Base-by-base conservation (phyloP, 768 basidiomycete species). In the Lentinula sp. region DNA sequence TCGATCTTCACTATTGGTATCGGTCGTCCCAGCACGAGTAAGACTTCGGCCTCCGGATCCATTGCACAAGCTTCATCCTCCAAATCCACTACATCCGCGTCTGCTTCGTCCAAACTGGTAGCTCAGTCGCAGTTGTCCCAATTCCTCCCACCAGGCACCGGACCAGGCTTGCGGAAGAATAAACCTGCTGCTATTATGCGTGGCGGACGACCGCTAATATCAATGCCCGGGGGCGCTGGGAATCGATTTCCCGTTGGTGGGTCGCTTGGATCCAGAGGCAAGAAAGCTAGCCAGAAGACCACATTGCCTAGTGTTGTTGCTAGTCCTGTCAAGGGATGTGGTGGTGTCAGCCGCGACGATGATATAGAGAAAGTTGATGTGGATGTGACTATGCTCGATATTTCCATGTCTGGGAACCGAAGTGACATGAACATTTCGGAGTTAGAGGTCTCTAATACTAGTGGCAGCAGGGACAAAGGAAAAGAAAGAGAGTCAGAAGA, bases 241-340 rank as follows among this genome's bases (percentile, higher is more conserved):
- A 63, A 64, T 23, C 42, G 58, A 34, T 60, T 60, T 4, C 59
- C 59, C n/a, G 35, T 56, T 23, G 55, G 55, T 16, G 62, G 65
- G 13, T 45, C 61, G 4, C 66, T 70, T 5, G 68, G 73, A 6
- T 69, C 70, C 57, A 57, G 62, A 65, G 60, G 60, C 34, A 70
- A 65, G 16, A 78, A 76, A 62, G 77, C 70, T n/a, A 82, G 81
- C 64, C 76, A 76, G 65, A 80, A 80, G 64, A 72, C 80, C 3
- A 74, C 70, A 40, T 68, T 83, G 53, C 78, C 81, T 0, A 77
- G 72, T 62, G 80, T 83, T 4, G 73, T 77, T 61, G 80, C 73
- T 21, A 82, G 80, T 64, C 81, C 81, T 34, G 75, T 80, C 8
- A 83, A 83, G 70, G 79, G 78, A 15, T 69, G 68, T 11, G 67